Conservation (phyloP, 768 basidiomycete species). For the Macrolepiota fuliginosa region DNA sequence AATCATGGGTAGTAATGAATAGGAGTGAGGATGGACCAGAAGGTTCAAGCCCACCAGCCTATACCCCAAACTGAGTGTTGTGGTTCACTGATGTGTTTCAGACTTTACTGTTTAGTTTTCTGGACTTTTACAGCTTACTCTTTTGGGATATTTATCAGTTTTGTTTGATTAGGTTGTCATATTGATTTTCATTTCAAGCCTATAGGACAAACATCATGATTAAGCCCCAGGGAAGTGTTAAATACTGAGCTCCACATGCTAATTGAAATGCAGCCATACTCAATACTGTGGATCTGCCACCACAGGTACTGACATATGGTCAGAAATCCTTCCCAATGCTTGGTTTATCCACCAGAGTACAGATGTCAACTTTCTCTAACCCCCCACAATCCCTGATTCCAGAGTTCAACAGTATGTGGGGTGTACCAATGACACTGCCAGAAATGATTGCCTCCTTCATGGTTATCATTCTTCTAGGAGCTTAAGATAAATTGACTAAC, state of each 20-base stretch:
- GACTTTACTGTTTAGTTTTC: too few relatives aligned
- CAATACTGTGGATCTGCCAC: too few relatives aligned
- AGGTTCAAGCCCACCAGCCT: neutral
- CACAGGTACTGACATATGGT: neutral
- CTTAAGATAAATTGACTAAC: too few relatives aligned
- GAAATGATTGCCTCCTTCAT: neutral
- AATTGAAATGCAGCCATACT: too few relatives aligned
- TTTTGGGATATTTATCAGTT: too few relatives aligned
- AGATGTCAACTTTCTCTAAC: conserved; percentile 16
- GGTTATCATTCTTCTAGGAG: neutral
- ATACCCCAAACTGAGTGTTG: neutral
- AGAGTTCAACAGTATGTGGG: conserved; percentile 22
- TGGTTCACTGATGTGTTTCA: too few relatives aligned
- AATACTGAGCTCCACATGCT: too few relatives aligned
- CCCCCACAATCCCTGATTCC: conserved; percentile 19
- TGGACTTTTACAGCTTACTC: too few relatives aligned
- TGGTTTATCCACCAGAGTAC: conserved; percentile 16
- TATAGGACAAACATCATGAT: too few relatives aligned
- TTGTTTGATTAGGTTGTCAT: too few relatives aligned
- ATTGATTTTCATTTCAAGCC: too few relatives aligned
- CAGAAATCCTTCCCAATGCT: conserved; percentile 20
- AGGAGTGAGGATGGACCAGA: neutral
- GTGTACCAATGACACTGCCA: conserved; percentile 20
- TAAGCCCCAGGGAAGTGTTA: too few relatives aligned
- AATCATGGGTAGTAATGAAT: neutral